Conservation (phyloP, 163 green algal species). For the Trebouxiophyceae sp. region DNA sequence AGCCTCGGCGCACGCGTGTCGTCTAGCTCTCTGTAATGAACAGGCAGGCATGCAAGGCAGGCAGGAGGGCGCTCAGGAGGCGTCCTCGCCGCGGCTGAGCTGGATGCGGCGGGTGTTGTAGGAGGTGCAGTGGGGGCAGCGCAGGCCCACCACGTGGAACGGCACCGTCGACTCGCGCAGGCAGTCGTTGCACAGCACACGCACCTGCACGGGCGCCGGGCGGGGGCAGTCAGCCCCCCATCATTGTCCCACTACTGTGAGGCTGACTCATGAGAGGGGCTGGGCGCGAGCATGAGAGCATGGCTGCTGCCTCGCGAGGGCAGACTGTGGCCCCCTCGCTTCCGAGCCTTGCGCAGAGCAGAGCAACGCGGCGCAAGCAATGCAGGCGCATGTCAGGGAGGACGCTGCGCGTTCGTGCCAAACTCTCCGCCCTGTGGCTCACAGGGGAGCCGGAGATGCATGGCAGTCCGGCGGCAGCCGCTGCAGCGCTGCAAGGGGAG, state of each 20-base stretch:
- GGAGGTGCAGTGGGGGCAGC: constrained; percentile 48
- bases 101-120: constrained; percentile 61
- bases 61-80: too few relatives aligned
- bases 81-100: not conserved
- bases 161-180: constrained; percentile 12
- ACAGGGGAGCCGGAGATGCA: too few relatives aligned
- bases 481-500: too few relatives aligned
- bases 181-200: constrained; percentile 74
- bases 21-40: too few relatives aligned
- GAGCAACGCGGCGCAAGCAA: too few relatives aligned
- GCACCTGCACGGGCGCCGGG: constrained; percentile 21
- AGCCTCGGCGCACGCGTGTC: too few relatives aligned
- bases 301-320: not conserved
- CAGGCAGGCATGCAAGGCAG: too few relatives aligned
- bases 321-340: not conserved
- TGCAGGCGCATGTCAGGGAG: too few relatives aligned
- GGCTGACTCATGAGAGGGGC: not conserved
- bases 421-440: not conserved
- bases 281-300: not conserved
- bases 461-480: too few relatives aligned
- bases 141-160: constrained; percentile 61
- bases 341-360: too few relatives aligned
- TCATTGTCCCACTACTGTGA: not conserved
- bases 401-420: not conserved
- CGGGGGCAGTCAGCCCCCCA: too few relatives aligned